Base-by-base conservation (phyloP, 257 asterid genomes). In the Nicotiana tomentosiformis region DNA sequence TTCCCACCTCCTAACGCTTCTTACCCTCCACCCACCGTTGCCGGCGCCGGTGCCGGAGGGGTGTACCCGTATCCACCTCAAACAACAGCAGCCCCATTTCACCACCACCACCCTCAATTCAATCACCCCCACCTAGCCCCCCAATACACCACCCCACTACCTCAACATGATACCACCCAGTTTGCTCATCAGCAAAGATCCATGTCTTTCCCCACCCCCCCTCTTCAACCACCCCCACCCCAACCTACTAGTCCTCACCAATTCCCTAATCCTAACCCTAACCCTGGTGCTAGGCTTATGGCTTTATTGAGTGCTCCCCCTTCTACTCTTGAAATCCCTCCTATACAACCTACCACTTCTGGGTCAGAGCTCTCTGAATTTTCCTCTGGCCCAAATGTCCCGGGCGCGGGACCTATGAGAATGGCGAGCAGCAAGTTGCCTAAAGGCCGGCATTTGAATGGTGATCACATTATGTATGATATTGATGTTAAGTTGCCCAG, bases 361-460 rank as follows among this genome's bases (percentile, higher is more conserved):
- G 78, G 92, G 10, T 94, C 98, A 0, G 78, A 90, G 2, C 92
- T 93, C 39, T 91, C 97, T 0, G 99, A 96, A 74, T 91, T 88
- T 7, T 66, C 87, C 8, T 70, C 93, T 7, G 92, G 89, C 18
- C 88, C 89, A 7, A 89, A 87, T 56, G n/a, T 84, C 77, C 91
- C 89, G 53, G 90, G 90, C 7, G 83, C 93, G 72, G 90, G 90
- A 5, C 86, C 92, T 69, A 84, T 91, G 90, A 88, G 99, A 57
- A 92, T 96, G 98, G 91, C 91, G 0, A 96, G 98, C 77, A 93
- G 93, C 84, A 94, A 94, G 90, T 88, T 92, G 43, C 99, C 99
- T 11, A 96, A 94, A 82, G 99, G 99, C 49, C 86, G 99, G 84
- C 97, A 91, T 88, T 87, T 96, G 88, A 78, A 82, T 1, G 98